phyloP scores from a whole-genome alignment of 1,284 basidiomycete genomes.

The Cryptococcus maquisensis region DNA sequence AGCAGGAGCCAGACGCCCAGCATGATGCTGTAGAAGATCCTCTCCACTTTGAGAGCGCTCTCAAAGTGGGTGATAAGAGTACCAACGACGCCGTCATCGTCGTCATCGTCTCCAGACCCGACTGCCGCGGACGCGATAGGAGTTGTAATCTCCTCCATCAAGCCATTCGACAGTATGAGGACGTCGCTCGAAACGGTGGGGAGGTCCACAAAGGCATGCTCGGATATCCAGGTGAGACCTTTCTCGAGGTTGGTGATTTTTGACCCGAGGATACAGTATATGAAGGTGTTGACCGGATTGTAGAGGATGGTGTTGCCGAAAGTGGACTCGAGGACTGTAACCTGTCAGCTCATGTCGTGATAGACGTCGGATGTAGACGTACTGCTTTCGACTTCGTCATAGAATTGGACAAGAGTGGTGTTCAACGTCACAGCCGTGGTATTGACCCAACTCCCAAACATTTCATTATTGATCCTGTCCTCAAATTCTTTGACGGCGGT shows the following conservation, averaged over 20 bases:
- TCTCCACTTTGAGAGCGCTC: conserved; percentile 68
- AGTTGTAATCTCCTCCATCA: conserved; percentile 67
- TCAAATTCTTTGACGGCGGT: conserved; percentile 64
- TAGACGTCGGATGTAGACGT: conserved; percentile 11
- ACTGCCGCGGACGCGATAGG: conserved; percentile 77
- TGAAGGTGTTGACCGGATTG: conserved; percentile 75
- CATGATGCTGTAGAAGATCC: conserved; percentile 75
- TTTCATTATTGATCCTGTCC: conserved; percentile 69
- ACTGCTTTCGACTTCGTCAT: conserved; percentile 48
- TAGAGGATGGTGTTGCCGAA: conserved; percentile 81
- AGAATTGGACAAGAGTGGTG: conserved; percentile 52
- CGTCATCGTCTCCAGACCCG: conserved; percentile 53
- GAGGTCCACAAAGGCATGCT: conserved; percentile 76
- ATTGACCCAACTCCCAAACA: conserved; percentile 87
- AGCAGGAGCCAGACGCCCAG: conserved; percentile 64
- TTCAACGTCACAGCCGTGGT: conserved; percentile 86
- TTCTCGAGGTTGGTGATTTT: conserved; percentile 83
- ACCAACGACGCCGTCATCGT: conserved; percentile 64
- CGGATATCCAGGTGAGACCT: conserved; percentile 84
- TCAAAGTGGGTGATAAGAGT: conserved; percentile 70
- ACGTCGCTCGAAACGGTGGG: conserved; percentile 67
- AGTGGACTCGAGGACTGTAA: conserved; percentile 56
- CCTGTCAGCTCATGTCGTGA: conserved; percentile 29
- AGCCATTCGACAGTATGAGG: conserved; percentile 66
- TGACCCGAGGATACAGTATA: conserved; percentile 80